Base-by-base conservation (phyloP, 768 basidiomycete genomes). In the Obba rivulosa region DNA sequence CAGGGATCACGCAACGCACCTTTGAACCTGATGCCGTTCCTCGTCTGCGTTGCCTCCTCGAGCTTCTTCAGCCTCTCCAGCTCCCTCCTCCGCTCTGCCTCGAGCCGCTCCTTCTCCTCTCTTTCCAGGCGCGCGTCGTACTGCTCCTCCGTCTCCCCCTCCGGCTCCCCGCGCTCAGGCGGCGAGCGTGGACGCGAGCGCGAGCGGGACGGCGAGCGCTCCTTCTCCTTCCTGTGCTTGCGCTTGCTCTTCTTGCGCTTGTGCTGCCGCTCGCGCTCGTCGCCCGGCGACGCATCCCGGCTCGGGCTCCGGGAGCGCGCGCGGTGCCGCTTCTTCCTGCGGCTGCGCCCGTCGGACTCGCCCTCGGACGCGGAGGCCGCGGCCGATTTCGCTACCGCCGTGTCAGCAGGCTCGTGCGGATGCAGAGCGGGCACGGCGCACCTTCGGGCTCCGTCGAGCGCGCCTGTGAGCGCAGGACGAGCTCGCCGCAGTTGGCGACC, bases 401-500 rank as follows among this genome's bases (percentile, higher is more conserved):
- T 45, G 51, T 55, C 49, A 58, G 43, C 43, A 43, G 50, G n/a
- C 41, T 4, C 28, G 31, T 20, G 23, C 13, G 39, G 23, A 42
- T 17, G 9, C 14, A 39, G 35, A 5, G 31, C 44, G 13, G 24
- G 23, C 41, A 20, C 43, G 13, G 17, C 42, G 35, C 46, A 63
- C 64, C 55, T 48, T 58, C 34, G 41, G 52, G 41, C 14, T 45
- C 40, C 41, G 46, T 56, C 8, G 52, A 44, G n/a, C 48, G 49
- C 2, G 50, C 34, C 42, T 66, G 66, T 48, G 75, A 77, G 48
- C 77, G 77, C 10, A 90, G 74, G 62, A 90, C 85, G 34, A 95
- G 80, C 61, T 95, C 92, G 10, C 92, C 92, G 46, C 87, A 91
- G 61, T 83, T 88, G 3, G 74, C 66, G 52, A 95, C 80, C 9